Base-by-base conservation (phyloP, 1,284 basidiomycete species). In the Trametes hirsuta region DNA sequence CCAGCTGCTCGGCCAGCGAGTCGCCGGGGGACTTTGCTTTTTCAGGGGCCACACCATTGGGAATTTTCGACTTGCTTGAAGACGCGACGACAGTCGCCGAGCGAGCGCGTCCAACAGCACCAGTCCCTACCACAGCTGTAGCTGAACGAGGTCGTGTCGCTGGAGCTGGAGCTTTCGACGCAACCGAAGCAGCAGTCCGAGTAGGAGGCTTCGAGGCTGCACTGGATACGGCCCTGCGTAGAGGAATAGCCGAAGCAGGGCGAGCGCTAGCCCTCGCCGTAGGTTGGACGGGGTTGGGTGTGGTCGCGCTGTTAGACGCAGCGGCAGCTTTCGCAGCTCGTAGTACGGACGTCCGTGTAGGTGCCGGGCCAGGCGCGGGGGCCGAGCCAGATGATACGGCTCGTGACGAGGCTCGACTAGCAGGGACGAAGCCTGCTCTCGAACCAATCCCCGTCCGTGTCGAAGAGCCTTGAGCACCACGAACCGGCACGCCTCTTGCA, bases 291-390 rank as follows among this genome's bases (percentile, higher is more conserved):
- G 58, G 45, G 6, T 55, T 52, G 6, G 60, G 60, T 0, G 63
- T 57, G 9, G 63, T 49, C 14, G 53, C 53, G n/a, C 48, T 48
- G 34, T 42, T 55, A 4, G 60, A 53, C 15, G 58, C 24, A 2
- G 63, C 58, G 1, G 64, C 63, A 3, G 63, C 61, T 37, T 65
- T 66, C 12, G 64, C 62, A 11, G 64, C 62, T 11, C 64, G 44
- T n/a, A 66, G 50, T 1, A 58, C 61, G 5, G 64, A 63, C 5
- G 64, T 66, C 21, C 64, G 64, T 1, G 64, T 65, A 15, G 59
- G 61, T 3, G 52, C 59, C 1, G 64, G 64, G 3, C 55, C 61
- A 6, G 41, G 18, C 5, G 52, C 37, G 3, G 55, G 47, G 4
- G 39, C 34, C 0, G 47, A 41, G 15, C 51, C 35, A 21, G 47